Conservation (phyloP, 2,329 filamentous ascomycete species). For the Camptophora hylomeconis region DNA sequence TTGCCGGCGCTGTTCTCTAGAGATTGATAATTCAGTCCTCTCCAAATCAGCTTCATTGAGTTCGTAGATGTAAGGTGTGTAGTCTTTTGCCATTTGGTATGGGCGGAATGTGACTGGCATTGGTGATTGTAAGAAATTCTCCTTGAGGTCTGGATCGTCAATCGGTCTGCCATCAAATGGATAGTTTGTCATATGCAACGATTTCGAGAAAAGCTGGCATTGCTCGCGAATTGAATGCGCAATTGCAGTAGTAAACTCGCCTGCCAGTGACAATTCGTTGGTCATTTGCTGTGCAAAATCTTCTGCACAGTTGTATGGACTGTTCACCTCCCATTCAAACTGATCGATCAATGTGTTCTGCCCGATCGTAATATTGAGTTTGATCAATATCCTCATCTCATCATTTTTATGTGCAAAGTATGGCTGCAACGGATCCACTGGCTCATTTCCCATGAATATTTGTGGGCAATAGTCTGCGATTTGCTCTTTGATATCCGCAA, state of each 20-base stretch:
- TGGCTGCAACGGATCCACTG: slow-evolving; percentile 76
- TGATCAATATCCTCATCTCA: slow-evolving; percentile 92
- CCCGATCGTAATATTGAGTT: slow-evolving; percentile 94
- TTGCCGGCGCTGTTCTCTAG: slow-evolving; percentile 82
- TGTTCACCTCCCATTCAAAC: slow-evolving; percentile 99
- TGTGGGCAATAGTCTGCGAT: slow-evolving; percentile 88
- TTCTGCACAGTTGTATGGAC: slow-evolving; percentile 83
- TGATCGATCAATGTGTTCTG: slow-evolving; percentile 89
- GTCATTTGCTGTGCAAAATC: slow-evolving; percentile 87
- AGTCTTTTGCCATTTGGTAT: slow-evolving; percentile 87
- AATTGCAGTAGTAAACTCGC: slow-evolving; percentile 94
- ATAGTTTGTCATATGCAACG: slow-evolving; percentile 83
- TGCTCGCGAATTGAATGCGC: slow-evolving; percentile 97
- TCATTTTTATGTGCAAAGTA: slow-evolving; percentile 97
- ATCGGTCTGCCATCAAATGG: slow-evolving; percentile 88
- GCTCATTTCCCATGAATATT: slow-evolving; percentile 76
- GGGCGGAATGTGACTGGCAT: slow-evolving; percentile 74
- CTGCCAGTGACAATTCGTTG: slow-evolving; percentile 75
- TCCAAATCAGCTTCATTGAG: slow-evolving; percentile 83
- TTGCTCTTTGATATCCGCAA: slow-evolving; percentile 69
- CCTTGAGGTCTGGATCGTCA: slow-evolving; percentile 78
- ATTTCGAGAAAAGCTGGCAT: slow-evolving; percentile 83
- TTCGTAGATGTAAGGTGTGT: slow-evolving; percentile 84
- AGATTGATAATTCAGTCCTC: slow-evolving; percentile 80
- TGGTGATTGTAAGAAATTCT: slow-evolving; percentile 76